Base-by-base conservation (phyloP, 768 basidiomycete species). In the Podaxis sp. region DNA sequence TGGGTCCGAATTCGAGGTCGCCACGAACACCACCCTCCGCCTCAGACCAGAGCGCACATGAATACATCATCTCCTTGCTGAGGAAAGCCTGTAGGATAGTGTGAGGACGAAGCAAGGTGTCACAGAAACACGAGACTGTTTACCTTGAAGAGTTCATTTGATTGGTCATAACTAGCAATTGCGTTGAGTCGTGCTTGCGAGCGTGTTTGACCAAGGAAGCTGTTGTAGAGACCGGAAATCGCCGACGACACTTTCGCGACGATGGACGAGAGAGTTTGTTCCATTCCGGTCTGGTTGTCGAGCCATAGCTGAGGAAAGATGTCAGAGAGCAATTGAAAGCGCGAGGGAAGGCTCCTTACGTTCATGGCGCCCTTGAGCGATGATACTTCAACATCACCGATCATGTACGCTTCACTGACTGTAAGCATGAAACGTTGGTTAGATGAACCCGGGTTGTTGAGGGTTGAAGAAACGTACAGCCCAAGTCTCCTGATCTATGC, bases 1-100 rank as follows among this genome's bases (percentile, higher is more conserved):
- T 79, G 22, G 83, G 82, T n/a, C 83, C 83, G 59, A 73, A 72
- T 37, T 78, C 78, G 49, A 91, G 76, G 72, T 92, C 90, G 0
- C 88, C 90, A 49, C 86, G 82, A 59, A 95, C 82, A 56, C 93
- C 95, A 62, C 87, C 88, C 70, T 96, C 92, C 10, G 87, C 79
- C n/a, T 88, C 84, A 54, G 78, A 79, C 88, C 91, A 96, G 58
- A 96, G 82, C 1, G 86, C 95, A 72, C 93, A 94, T 0, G 93
- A 95, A 75, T 95, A 96, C 85, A 94, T 96, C 95, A 96, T 96
- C 74, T 96, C 94, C 58, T 84, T 80, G 66, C 88, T 90, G 24
- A 95, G 78, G 79, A 94, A 90, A 52, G 89, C 85, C 88, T 89
- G 64, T 49, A 62, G 61, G 57, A 60, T 40, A 24, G 28, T 50